phyloP scores from a whole-genome alignment of 1,139 yeast species.

The Magnusiomyces suaveolens region DNA sequence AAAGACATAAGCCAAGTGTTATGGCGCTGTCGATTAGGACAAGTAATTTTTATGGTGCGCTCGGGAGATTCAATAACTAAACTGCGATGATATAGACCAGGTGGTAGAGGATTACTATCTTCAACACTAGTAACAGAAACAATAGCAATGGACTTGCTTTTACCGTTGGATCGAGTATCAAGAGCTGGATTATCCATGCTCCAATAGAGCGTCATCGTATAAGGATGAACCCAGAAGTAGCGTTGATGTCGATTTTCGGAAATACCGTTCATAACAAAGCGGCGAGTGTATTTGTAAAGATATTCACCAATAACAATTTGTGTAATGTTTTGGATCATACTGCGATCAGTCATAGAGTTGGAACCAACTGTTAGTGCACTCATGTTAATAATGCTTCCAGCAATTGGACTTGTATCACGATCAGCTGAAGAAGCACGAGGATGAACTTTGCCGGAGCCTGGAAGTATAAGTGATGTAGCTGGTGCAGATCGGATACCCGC shows the following conservation, averaged over 20 bases:
- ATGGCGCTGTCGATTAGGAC: slow-evolving; percentile 81
- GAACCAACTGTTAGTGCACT: slow-evolving; percentile 51
- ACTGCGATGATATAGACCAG: slow-evolving; percentile 81
- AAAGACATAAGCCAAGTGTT: slow-evolving; percentile 87
- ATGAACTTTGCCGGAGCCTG: background rate
- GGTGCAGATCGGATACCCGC: background rate
- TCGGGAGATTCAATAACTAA: slow-evolving; percentile 65
- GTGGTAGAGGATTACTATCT: slow-evolving; percentile 82
- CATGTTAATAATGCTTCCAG: slow-evolving; percentile 16
- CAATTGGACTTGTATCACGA: slow-evolving; percentile 6
- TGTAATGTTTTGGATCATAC: slow-evolving; percentile 79
- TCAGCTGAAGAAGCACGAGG: background rate
- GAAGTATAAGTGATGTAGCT: background rate
- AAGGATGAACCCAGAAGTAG: slow-evolving; percentile 95
- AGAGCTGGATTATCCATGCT: slow-evolving; percentile 70
- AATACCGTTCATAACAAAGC: slow-evolving; percentile 64
- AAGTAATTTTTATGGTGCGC: slow-evolving; percentile 66
- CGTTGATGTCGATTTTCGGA: slow-evolving; percentile 81
- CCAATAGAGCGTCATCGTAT: slow-evolving; percentile 86
- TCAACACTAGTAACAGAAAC: slow-evolving; percentile 67
- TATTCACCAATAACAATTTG: slow-evolving; percentile 92
- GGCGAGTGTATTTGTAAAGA: slow-evolving; percentile 74
- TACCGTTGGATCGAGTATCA: slow-evolving; percentile 37
- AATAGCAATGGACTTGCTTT: slow-evolving; percentile 75
- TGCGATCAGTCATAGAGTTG: slow-evolving; percentile 48